Evolutionary conservation across 148 eudicot genomes (phyloP).

Genomic region (Pharnaceum exiguum): DNA sequence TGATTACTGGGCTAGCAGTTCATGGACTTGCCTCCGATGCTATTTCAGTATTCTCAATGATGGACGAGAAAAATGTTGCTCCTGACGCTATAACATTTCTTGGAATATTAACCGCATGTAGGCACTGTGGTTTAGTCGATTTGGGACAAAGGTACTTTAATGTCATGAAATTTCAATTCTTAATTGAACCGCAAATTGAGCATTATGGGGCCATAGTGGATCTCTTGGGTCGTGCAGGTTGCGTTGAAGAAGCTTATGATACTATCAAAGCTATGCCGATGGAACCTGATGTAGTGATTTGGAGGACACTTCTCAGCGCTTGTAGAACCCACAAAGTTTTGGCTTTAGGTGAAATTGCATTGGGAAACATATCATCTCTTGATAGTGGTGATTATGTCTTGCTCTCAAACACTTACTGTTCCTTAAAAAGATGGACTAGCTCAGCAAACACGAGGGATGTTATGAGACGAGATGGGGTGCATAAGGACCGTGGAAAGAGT

Average conservation of each 20-base stretch:
- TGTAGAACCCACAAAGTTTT: constrained; percentile 52
- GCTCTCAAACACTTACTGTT: constrained; percentile 60
- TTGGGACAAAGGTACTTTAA: constrained; percentile 49
- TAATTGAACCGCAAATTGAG: constrained; percentile 51
- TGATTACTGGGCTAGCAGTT: constrained; percentile 59
- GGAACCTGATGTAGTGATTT: constrained; percentile 61
- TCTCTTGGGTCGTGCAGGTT: constrained; percentile 54
- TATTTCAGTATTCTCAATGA: constrained; percentile 38
- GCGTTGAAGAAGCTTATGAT: constrained; percentile 55
- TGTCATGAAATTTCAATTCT: constrained; percentile 34
- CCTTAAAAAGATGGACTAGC: constrained; percentile 40
- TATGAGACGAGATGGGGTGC: constrained; percentile 37
- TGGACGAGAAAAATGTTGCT: constrained; percentile 39
- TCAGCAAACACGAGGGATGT: constrained; percentile 30
- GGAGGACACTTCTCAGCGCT: constrained; percentile 66
- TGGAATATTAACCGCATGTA: constrained; percentile 55
- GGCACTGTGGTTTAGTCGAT: constrained; percentile 55
- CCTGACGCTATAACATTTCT: constrained; percentile 60
- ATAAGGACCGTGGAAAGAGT: constrained; percentile 54
- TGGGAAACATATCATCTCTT: constrained; percentile 36
- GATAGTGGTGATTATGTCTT: constrained; percentile 62
- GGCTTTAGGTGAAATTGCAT: constrained; percentile 39
- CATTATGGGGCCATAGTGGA: constrained; percentile 80
- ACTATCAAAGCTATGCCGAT: constrained; percentile 55
- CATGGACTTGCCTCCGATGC: constrained; percentile 69